phyloP scores from a whole-genome alignment of 345 rosid genomes.

The Populus tremula region DNA sequence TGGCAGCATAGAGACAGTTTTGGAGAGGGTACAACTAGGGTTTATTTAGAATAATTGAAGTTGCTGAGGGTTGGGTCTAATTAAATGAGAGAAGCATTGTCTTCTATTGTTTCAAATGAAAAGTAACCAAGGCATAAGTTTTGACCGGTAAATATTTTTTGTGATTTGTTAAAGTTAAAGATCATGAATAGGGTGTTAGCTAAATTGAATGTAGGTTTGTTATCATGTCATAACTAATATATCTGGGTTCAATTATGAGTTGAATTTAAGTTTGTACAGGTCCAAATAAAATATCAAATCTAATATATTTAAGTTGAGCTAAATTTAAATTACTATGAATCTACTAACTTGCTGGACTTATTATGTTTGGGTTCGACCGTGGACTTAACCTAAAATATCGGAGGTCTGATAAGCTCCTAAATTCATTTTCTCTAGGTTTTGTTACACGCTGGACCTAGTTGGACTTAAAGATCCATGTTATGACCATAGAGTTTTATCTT shows the following conservation, averaged over 20 bases:
- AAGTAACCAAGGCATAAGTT: background rate
- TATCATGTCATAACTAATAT: too few relatives aligned
- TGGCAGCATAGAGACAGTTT: background rate
- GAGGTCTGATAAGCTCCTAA: rapidly evolving
- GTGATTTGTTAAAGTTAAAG: too few relatives aligned
- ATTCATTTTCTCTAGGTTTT: too few relatives aligned
- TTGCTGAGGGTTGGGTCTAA: background rate
- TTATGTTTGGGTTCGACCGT: rapidly evolving
- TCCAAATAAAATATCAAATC: too few relatives aligned
- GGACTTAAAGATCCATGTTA: too few relatives aligned
- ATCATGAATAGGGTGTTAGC: too few relatives aligned
- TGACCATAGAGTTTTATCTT: too few relatives aligned
- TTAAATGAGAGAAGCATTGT: background rate
- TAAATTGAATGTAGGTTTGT: too few relatives aligned
- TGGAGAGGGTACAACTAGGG: background rate
- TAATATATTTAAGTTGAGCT: rapidly evolving
- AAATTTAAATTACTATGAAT: rapidly evolving
- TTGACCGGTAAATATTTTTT: too few relatives aligned
- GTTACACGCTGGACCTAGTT: rapidly evolving
- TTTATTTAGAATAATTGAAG: background rate
- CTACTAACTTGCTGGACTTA: rapidly evolving
- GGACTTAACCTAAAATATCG: rapidly evolving
- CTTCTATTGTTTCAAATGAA: background rate
- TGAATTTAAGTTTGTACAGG: too few relatives aligned
- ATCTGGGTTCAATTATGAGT: too few relatives aligned